A percentile compares a stretch with the other conserved stretches of the same genome.
phyloP scores from a whole-genome alignment of 2,329 filamentous ascomycete genomes.

The Fusarium floridanum region DNA sequence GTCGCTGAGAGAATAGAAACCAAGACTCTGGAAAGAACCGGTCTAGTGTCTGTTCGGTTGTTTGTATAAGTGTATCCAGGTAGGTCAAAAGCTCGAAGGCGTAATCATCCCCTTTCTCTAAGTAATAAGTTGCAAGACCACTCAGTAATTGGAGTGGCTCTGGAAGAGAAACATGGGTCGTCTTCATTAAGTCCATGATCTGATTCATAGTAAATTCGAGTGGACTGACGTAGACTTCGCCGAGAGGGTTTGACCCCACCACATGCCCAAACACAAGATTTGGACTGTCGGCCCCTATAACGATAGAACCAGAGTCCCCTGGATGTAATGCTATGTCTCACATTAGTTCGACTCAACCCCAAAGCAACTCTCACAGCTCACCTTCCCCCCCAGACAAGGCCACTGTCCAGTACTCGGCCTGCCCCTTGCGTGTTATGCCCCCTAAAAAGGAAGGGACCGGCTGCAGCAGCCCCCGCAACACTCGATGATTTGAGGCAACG shows the following conservation, averaged over 20 bases:
- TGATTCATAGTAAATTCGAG: neutral
- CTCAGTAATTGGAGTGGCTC: neutral
- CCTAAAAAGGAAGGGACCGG: neutral
- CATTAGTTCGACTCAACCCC: neutral
- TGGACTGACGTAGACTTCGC: neutral
- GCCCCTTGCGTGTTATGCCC: neutral
- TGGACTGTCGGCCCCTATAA: neutral
- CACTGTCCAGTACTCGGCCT: neutral
- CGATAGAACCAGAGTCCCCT: neutral
- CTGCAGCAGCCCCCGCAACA: neutral
- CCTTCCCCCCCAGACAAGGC: neutral
- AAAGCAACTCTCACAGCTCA: rapidly evolving
- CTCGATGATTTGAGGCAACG: neutral
- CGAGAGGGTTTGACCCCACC: neutral
- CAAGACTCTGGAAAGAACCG: neutral
- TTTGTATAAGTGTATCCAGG: neutral
- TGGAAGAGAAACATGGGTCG: neutral
- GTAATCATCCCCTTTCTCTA: neutral
- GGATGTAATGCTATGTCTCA: neutral
- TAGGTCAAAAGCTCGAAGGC: neutral
- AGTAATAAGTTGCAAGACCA: neutral
- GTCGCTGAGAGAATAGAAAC: neutral
- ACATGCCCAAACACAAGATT: neutral
- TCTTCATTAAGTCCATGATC: neutral
- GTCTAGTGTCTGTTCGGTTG: neutral